Conservation (phyloP, 2,329 filamentous ascomycete species). For the Paraphoma sp. region DNA sequence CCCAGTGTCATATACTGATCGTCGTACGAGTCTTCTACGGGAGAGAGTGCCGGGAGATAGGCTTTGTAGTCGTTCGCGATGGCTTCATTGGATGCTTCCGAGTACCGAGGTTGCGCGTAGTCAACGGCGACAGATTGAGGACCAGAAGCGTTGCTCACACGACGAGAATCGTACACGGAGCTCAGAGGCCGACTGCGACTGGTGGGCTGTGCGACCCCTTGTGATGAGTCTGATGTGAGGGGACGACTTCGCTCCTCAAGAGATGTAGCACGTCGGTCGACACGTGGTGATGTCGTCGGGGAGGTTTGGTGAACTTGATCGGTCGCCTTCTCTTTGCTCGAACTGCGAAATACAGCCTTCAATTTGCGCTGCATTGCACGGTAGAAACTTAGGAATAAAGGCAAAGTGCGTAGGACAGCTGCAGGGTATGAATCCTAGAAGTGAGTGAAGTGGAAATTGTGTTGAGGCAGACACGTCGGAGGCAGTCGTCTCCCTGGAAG, state of each 20-base stretch:
- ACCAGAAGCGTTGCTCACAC: background rate
- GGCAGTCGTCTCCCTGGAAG: background rate
- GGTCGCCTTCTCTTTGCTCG: constrained; percentile 12
- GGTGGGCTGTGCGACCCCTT: constrained; percentile 4
- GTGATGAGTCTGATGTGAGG: background rate
- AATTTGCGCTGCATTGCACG: constrained; percentile 22
- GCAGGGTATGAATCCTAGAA: background rate
- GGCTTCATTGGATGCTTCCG: constrained; percentile 13
- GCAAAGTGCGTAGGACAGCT: background rate
- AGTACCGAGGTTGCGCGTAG: constrained; percentile 1
- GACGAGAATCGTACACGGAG: constrained; percentile 13
- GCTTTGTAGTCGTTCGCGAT: constrained; percentile 31
- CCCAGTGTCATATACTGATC: constrained; percentile 26
- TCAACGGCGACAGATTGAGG: background rate
- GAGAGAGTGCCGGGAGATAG: constrained; percentile 23
- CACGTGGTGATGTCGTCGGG: constrained; percentile 4
- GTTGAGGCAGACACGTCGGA: background rate
- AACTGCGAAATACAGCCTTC: constrained; percentile 21
- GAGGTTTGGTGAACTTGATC: constrained; percentile 10
- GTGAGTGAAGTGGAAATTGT: background rate
- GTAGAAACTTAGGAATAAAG: background rate
- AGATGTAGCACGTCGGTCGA: constrained; percentile 5
- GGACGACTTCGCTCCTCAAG: background rate
- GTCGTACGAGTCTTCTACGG: constrained; percentile 11
- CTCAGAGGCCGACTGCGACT: constrained; percentile 18